Evolutionary conservation across 75 land plant species (phyloP), one percentile per base, ranked within the genome.

Genomic region (Pinus taeda): DNA sequence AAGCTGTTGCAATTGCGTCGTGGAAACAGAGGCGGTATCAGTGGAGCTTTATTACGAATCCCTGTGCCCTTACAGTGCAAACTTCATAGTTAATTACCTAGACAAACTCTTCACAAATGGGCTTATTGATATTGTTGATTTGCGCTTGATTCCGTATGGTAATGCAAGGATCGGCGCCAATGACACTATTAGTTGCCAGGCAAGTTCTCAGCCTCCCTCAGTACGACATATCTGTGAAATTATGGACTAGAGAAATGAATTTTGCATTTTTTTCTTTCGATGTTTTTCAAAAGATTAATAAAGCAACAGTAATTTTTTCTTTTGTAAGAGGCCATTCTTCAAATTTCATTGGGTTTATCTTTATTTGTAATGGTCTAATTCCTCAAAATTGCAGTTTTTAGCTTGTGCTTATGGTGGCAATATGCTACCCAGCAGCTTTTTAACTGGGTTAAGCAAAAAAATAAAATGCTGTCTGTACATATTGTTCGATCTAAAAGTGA

Each of bases 61-160:
- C 0, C 81, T 92, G 22, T 90, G 94, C 77, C 94, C 94, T 1
- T 88, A 83, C 74, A 83, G 93, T 81, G 66, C 93, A 49, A 79
- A 77, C 30, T 90, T 89, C 82, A 75, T 92, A 57, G 85, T 86
- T 65, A 88, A 92, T 60, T 39, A 81, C 57, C 85, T 92, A 15
- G 15, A 24, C 8, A 84, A 83, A 70, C 65, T 92, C 74, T 86
- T 92, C 76, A 63, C 75, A 30, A 71, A 81, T 71, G 95, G 82
- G 11, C 79, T 92, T 79, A 81, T 86, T 64, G 79, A 83, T 56
- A 77, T 88, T 58, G 85, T 88, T 65, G 91, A 92, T 57, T 85
- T 92, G 42, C 77, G 76, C 17, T 83, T 92, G 75, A 77, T 90
- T 57, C 94, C 95, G 20, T 92, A 82, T 26, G 95, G 93, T 14